phyloP scores from a whole-genome alignment of 768 basidiomycete genomes.

The Amanita fuliginea region DNA sequence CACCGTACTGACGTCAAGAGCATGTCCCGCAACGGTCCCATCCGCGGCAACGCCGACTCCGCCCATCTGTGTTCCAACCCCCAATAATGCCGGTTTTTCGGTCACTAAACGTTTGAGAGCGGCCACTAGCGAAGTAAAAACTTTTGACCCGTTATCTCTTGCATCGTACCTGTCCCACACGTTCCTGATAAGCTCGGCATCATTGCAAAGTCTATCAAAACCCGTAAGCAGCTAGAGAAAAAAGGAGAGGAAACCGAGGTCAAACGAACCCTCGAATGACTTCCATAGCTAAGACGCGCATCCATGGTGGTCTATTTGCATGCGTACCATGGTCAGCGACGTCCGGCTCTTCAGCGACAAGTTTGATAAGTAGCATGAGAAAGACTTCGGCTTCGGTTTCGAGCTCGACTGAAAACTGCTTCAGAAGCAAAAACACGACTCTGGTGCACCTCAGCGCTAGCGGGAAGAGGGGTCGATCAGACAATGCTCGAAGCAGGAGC shows the following conservation, averaged over 20 bases:
- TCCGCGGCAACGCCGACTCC: slow-evolving; percentile 57
- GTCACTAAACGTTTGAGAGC: slow-evolving; percentile 81
- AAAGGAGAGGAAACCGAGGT: neutral
- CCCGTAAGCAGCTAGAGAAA: neutral
- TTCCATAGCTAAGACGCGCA: slow-evolving; percentile 87
- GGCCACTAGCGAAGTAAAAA: slow-evolving; percentile 70
- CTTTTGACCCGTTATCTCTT: slow-evolving; percentile 47
- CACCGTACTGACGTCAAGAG: slow-evolving; percentile 53
- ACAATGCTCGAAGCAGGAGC: slow-evolving; percentile 74
- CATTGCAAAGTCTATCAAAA: slow-evolving; percentile 53
- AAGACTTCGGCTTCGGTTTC: slow-evolving; percentile 82
- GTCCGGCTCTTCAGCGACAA: slow-evolving; percentile 42
- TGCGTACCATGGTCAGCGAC: slow-evolving; percentile 18
- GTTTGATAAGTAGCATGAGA: slow-evolving; percentile 58
- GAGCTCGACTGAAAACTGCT: slow-evolving; percentile 79
- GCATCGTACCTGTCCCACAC: slow-evolving; percentile 77
- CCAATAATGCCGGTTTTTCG: slow-evolving; percentile 80
- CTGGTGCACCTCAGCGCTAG: slow-evolving; percentile 85
- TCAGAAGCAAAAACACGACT: slow-evolving; percentile 87
- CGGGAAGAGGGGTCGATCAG: slow-evolving; percentile 76
- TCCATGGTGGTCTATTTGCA: slow-evolving; percentile 60
- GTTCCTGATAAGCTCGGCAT: slow-evolving; percentile 66
- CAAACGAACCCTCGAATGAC: slow-evolving; percentile 68
- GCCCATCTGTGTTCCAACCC: slow-evolving; percentile 68
- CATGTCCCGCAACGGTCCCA: slow-evolving; percentile 31